These are phyloP conservation scores for Psidium friedrichsthalianum DNA, from an alignment of 345 rosid genomes.

Conservation along the genomic window DNA sequence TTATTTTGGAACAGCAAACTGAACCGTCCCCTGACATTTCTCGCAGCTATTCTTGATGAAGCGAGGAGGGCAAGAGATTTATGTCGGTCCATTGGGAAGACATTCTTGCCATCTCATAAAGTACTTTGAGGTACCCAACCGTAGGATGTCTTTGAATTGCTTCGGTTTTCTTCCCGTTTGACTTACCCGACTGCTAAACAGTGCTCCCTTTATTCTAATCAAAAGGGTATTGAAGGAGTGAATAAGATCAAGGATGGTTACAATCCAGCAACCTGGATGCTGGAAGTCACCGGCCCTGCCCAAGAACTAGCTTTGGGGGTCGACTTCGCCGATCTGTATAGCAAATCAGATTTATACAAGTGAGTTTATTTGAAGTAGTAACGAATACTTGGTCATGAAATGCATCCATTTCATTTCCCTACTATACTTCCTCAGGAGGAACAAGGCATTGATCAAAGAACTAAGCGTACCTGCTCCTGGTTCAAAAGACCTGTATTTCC, in stretches of 20 bases:
- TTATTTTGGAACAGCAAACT: background rate
- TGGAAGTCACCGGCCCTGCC: conserved; percentile 46
- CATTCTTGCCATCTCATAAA: conserved; percentile 46
- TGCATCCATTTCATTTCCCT: background rate
- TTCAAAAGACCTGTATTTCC: conserved; percentile 44
- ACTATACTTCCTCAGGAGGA: conserved; percentile 35
- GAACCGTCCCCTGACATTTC: background rate
- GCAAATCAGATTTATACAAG: conserved; percentile 52
- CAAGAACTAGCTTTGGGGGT: conserved; percentile 54
- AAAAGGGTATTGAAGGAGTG: conserved; percentile 46
- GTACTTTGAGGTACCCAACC: conserved; percentile 51
- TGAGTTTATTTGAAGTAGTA: background rate
- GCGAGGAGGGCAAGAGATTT: conserved; percentile 76
- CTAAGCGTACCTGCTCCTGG: conserved; percentile 48
- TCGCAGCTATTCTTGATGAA: conserved; percentile 57
- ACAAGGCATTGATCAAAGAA: conserved; percentile 46
- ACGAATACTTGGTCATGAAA: background rate
- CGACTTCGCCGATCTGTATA: conserved; percentile 52
- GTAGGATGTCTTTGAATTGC: background rate
- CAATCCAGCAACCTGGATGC: conserved; percentile 91
- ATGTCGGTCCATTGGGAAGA: conserved; percentile 68
- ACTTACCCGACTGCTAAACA: background rate
- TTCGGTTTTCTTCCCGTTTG: background rate
- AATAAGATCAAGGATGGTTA: conserved; percentile 54
- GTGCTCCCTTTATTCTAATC: background rate